Evolutionary conservation across 2,329 filamentous ascomycete species (phyloP).

Genomic region (Trichoderma harzianum): DNA sequence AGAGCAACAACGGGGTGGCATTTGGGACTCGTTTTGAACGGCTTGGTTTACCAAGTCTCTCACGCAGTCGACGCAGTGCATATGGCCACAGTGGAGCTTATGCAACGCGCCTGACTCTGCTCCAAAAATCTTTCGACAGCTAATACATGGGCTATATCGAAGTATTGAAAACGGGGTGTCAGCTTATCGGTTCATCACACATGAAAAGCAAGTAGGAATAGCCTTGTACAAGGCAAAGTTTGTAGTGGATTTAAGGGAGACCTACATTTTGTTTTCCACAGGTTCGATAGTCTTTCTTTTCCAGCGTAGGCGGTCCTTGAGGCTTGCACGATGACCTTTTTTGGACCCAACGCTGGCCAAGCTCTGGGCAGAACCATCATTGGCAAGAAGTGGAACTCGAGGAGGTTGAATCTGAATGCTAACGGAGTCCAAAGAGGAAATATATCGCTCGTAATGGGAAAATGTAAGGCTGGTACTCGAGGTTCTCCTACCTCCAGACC

Average conservation of each 20-base stretch:
- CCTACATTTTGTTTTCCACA: constrained; percentile 35
- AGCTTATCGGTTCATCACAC: not conserved
- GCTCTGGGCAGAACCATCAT: constrained; percentile 36
- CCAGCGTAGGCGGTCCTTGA: constrained; percentile 43
- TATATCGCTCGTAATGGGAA: constrained; percentile 50
- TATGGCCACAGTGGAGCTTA: constrained; percentile 55
- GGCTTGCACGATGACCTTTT: constrained; percentile 43
- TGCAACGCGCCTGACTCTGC: constrained; percentile 40
- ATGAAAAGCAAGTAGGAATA: not conserved
- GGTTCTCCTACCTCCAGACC: constrained; percentile 6
- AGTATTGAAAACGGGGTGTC: not conserved
- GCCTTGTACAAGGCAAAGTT: not conserved
- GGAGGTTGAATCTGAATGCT: constrained; percentile 42
- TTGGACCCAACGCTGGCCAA: constrained; percentile 45
- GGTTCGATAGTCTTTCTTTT: constrained; percentile 37
- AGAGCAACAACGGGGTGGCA: constrained; percentile 61
- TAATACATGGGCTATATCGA: constrained; percentile 27
- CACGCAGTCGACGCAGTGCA: constrained; percentile 55
- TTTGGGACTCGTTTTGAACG: constrained; percentile 53
- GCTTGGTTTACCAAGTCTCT: constrained; percentile 53
- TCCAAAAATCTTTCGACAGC: constrained; percentile 53
- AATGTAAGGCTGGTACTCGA: constrained; percentile 44
- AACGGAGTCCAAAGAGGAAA: constrained; percentile 41
- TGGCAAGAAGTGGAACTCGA: constrained; percentile 31
- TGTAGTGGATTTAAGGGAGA: not conserved